Evolutionary conservation across 768 basidiomycete genomes (phyloP).

Genomic region (Butyriboletus loyo): DNA sequence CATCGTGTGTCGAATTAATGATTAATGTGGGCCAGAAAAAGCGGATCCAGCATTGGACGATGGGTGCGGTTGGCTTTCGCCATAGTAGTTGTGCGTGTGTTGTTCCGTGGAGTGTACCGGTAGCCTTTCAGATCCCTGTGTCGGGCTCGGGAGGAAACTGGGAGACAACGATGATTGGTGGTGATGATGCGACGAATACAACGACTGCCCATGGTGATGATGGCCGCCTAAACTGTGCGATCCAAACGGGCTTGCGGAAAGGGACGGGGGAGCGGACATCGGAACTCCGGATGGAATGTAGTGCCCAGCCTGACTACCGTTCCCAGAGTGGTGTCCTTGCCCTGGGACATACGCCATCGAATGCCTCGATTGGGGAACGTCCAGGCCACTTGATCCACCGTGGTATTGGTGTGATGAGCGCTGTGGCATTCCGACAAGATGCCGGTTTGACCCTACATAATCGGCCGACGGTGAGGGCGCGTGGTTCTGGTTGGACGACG

Average conservation of each 20-base stretch:
- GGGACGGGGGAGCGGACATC: conserved; percentile 50
- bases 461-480: conserved; percentile 35
- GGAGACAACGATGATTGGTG: conserved; percentile 30
- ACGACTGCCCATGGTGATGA: conserved; percentile 28
- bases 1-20: conserved; percentile 19
- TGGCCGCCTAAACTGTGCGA: conserved; percentile 28
- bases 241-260: conserved; percentile 38
- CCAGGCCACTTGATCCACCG: conserved; percentile 20
- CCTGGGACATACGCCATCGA: conserved; percentile 39
- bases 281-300: conserved; percentile 41
- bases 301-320: conserved; percentile 25
- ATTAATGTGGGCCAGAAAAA: conserved; percentile 31
- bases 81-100: conserved; percentile 30
- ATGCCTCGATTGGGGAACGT: conserved; percentile 33
- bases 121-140: conserved; percentile 30
- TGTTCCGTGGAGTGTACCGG: conserved; percentile 24
- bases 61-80: conserved; percentile 27
- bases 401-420: conserved; percentile 31
- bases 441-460: conserved; percentile 42
- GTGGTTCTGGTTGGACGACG: conserved; percentile 31
- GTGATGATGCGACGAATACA: conserved; percentile 32
- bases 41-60: conserved; percentile 27
- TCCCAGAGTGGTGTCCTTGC: conserved; percentile 43
- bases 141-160: conserved; percentile 29
- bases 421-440: conserved; percentile 44